Evolutionary conservation across 2,329 filamentous ascomycete genomes (phyloP).

Genomic region (Harringtonia lauricola): DNA sequence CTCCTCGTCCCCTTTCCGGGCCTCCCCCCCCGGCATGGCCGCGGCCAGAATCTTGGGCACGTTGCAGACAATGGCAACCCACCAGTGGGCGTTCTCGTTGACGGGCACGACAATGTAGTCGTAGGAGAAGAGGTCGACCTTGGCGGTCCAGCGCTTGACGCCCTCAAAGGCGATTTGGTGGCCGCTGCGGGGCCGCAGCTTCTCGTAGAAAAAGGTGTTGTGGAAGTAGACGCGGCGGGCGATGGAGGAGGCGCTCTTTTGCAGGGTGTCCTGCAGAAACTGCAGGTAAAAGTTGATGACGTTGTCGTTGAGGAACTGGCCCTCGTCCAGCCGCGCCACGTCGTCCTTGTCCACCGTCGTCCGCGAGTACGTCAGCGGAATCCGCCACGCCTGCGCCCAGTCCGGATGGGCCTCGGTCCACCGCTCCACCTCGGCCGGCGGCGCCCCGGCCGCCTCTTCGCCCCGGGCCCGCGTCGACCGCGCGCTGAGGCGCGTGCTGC

Average conservation of each 20-base stretch:
- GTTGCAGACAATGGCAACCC: conserved; percentile 90
- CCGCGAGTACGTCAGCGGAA: conserved; percentile 52
- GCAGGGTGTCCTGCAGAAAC: conserved; percentile 53
- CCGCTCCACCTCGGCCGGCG: conserved; percentile 10
- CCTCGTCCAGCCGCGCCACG: conserved; percentile 68
- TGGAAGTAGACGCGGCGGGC: conserved; percentile 70
- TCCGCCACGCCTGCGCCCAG: conserved; percentile 43
- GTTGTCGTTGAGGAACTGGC: conserved; percentile 85
- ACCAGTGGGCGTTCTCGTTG: conserved; percentile 85
- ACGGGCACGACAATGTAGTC: conserved; percentile 90
- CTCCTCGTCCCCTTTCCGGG: not conserved
- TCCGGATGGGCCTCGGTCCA: conserved; percentile 41
- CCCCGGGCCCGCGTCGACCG: too few relatives aligned
- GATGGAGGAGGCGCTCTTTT: conserved; percentile 40
- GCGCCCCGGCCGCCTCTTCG: too few relatives aligned
- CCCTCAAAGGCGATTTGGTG: conserved; percentile 68
- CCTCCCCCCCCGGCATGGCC: not conserved
- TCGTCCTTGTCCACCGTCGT: conserved; percentile 61
- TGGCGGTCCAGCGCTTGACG: conserved; percentile 80
- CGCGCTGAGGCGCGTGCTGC: not conserved
- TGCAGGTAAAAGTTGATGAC: conserved; percentile 81
- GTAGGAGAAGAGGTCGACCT: conserved; percentile 71
- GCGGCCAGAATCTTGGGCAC: conserved; percentile 47
- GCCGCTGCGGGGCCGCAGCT: conserved; percentile 51
- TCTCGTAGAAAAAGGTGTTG: conserved; percentile 85